Conservation (phyloP, 148 eudicot species). For the Nepenthes gracilis region DNA sequence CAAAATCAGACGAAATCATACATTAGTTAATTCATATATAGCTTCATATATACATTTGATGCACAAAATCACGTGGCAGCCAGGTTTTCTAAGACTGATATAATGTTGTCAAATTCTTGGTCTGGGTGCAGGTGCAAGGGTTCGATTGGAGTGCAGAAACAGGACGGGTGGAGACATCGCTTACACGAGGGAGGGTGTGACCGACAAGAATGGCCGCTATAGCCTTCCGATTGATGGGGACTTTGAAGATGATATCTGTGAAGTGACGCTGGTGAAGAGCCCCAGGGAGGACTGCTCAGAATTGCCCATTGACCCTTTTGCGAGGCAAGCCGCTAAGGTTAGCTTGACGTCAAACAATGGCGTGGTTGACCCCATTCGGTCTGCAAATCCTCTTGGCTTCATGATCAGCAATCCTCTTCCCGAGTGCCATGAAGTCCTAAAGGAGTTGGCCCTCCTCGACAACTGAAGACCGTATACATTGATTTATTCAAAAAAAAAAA, state of each 20-base stretch:
- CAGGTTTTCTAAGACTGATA: not conserved
- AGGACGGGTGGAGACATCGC: constrained; percentile 14
- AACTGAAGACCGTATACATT: too few species aligned
- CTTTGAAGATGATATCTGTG: constrained; percentile 38
- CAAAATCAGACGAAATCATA: not conserved
- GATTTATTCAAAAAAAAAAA: too few species aligned
- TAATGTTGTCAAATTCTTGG: not conserved
- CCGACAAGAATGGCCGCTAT: constrained; percentile 29
- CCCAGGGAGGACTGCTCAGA: constrained; percentile 31
- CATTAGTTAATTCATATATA: not conserved
- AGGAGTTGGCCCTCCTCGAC: constrained; percentile 28
- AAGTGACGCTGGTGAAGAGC: constrained; percentile 27
- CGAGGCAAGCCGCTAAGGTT: constrained; percentile 18
- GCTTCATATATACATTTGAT: not conserved
- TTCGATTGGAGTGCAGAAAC: constrained; percentile 24
- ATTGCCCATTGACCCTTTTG: constrained; percentile 11
- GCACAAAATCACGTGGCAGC: not conserved
- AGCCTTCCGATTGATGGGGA: constrained; percentile 32
- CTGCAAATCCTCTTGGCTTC: constrained; percentile 46
- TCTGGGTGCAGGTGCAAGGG: constrained; percentile 2
- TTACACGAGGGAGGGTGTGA: constrained; percentile 19
- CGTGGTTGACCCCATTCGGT: constrained; percentile 23
- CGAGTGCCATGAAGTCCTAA: constrained; percentile 25
- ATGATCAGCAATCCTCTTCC: constrained; percentile 19
- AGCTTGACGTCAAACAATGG: constrained; percentile 42